Conservation (phyloP, 2,329 filamentous ascomycete genomes). For the Calonectria pteridis region DNA sequence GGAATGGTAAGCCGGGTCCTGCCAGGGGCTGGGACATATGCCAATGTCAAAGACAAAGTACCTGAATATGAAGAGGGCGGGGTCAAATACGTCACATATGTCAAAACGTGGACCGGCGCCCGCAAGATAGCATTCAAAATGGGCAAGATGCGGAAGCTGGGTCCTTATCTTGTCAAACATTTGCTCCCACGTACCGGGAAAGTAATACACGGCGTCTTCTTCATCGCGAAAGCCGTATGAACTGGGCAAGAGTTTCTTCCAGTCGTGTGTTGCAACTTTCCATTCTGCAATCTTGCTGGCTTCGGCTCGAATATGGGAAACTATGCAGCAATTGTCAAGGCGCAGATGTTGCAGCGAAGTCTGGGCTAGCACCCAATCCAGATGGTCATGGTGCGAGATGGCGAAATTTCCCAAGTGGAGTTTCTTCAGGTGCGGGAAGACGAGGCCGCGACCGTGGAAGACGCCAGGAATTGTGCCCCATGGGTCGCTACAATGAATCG, state of each 20-base stretch:
- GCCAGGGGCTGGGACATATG: not conserved
- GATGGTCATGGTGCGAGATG: not conserved
- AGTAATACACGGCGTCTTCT: not conserved
- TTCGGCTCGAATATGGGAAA: not conserved
- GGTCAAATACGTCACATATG: not conserved
- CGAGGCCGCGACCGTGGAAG: not conserved
- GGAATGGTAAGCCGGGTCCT: rapidly evolving
- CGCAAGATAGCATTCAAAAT: not conserved
- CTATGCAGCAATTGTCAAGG: not conserved
- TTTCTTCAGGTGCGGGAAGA: not conserved
- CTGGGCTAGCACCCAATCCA: not conserved
- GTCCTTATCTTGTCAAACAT: not conserved
- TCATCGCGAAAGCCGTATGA: not conserved
- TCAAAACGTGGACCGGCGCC: not conserved
- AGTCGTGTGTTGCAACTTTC: not conserved
- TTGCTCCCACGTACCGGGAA: not conserved
- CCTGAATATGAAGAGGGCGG: not conserved
- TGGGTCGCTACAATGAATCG: not conserved
- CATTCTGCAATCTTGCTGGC: not conserved
- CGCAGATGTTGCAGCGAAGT: not conserved
- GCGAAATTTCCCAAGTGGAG: not conserved
- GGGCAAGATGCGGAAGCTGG: not conserved
- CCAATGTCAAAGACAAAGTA: not conserved
- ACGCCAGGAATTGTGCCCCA: not conserved
- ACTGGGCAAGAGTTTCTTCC: not conserved